Base-by-base conservation (phyloP, 176 grass and related monocot genomes). In the Tuctoria greenei region DNA sequence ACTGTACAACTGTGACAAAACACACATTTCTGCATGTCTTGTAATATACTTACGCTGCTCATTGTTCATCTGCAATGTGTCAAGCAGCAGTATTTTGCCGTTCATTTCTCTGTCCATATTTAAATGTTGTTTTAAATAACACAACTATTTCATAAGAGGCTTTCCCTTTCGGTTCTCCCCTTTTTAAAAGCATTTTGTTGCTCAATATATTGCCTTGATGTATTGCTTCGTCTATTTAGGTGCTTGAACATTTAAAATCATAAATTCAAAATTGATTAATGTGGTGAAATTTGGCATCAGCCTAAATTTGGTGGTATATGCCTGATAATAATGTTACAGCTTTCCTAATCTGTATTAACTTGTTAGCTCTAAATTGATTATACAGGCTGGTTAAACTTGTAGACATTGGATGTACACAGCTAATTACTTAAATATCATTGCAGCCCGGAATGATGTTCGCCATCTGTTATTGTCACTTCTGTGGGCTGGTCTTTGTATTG, bases 381-480 rank as follows among this genome's bases (percentile, higher is more conserved):
- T 66, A 4, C 50, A 73, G 39, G 70, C 12, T 69, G 54, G 51
- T 25, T 40, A 13, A 60, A 74, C 15, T 17, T 34, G 10, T 67
- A 49, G 65, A 17, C 17, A 35, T 8, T 36, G 55, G 23, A 64
- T 65, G 13, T 43, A 45, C 80, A 51, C 25, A 46, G 58, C 37
- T 77, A 76, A 77, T 57, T 68, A 26, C 26, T 84, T 13, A 12
- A 35, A 64, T 66, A 37, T 64, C 58, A 77, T 69, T 82, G 78
- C 91, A 99, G 95, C 95, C 42, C 79, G 69, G n/a, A 92, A 55
- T 28, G 78, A 91, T 82, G 50, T 74, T 55, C 75, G 79, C 36
- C 95, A 99, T 82, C 85, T 92, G 67, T n/a, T 95, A 60, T 24
- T 92, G 34, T 86, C 89, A 67, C 78, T 95, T 88, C n/a, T 93